phyloP scores from a whole-genome alignment of 2,329 filamentous ascomycete species.

The Microdochium bolleyi region DNA sequence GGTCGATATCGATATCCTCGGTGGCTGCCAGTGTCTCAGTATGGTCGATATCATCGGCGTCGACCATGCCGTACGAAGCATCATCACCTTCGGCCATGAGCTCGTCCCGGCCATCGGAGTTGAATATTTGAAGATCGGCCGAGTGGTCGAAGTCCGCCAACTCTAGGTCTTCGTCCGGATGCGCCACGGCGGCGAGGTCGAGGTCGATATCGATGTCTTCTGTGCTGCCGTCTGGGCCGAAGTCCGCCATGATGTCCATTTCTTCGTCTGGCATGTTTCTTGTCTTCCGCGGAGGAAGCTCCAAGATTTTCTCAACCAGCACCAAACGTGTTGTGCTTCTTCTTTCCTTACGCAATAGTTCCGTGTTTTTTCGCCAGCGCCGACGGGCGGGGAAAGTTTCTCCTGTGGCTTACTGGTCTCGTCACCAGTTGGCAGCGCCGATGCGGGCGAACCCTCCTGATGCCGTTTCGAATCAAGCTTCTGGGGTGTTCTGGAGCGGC shows the following conservation, averaged over 20 bases:
- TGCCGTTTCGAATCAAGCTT: background rate
- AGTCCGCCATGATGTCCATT: slow-evolving; percentile 23
- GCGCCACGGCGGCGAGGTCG: slow-evolving; percentile 17
- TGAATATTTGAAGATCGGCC: slow-evolving; percentile 18
- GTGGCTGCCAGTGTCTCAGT: slow-evolving; percentile 10
- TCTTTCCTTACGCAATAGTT: too few relatives aligned
- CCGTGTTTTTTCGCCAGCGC: too few relatives aligned
- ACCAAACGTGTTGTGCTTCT: background rate
- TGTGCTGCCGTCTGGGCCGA: slow-evolving; percentile 15
- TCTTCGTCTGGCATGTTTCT: slow-evolving; percentile 21
- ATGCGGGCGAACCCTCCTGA: too few relatives aligned
- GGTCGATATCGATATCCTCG: slow-evolving; percentile 21
- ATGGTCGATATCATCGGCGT: slow-evolving; percentile 18
- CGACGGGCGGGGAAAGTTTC: too few relatives aligned
- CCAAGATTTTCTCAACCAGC: too few relatives aligned
- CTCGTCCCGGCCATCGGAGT: slow-evolving; percentile 21
- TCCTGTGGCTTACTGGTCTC: background rate
- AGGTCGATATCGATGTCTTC: slow-evolving; percentile 26
- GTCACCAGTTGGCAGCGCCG: too few relatives aligned
- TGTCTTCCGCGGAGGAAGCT: background rate
- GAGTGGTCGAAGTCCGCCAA: slow-evolving; percentile 20
- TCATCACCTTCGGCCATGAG: slow-evolving; percentile 23
- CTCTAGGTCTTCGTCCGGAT: slow-evolving; percentile 21
- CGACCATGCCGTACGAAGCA: slow-evolving; percentile 22
- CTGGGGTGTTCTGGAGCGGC: background rate